Conservation (phyloP, 2,329 filamentous ascomycete genomes). For the Monosporascus sp. region DNA sequence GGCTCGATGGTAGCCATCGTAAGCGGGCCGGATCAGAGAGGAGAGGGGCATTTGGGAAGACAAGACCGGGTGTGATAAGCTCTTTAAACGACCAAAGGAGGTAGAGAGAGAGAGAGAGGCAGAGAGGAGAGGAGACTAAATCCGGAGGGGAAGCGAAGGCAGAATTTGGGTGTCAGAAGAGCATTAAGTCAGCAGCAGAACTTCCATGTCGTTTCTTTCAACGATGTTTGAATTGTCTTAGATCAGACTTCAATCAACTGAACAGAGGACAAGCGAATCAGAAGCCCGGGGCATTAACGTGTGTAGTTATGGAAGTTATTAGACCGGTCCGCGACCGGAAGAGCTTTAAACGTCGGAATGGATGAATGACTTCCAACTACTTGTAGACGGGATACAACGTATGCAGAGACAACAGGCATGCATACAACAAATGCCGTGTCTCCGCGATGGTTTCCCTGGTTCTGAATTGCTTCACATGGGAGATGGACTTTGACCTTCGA, state of each 20-base stretch:
- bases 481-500: too few species aligned
- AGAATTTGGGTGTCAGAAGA: neutral
- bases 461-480: too few species aligned
- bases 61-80: slow-evolving; percentile 5
- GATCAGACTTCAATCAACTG: neutral
- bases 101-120: slow-evolving; percentile 5
- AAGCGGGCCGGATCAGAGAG: slow-evolving; percentile 26
- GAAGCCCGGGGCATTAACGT: neutral
- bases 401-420: too few species aligned
- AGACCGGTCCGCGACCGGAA: neutral
- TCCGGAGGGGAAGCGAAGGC: slow-evolving; percentile 3
- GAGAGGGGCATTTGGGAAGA: slow-evolving; percentile 33
- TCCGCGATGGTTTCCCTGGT: too few species aligned
- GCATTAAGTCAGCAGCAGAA: neutral
- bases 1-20: slow-evolving; percentile 64
- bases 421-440: too few species aligned
- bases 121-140: slow-evolving; percentile 2
- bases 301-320: neutral
- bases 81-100: neutral
- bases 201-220: neutral
- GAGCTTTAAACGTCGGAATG: neutral
- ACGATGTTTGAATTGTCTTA: neutral
- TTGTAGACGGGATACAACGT: too few species aligned
- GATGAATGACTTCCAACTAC: too few species aligned
- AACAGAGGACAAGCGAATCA: neutral